Conservation (phyloP, 208 protist genomes). For the Wallacemonas sp. region DNA sequence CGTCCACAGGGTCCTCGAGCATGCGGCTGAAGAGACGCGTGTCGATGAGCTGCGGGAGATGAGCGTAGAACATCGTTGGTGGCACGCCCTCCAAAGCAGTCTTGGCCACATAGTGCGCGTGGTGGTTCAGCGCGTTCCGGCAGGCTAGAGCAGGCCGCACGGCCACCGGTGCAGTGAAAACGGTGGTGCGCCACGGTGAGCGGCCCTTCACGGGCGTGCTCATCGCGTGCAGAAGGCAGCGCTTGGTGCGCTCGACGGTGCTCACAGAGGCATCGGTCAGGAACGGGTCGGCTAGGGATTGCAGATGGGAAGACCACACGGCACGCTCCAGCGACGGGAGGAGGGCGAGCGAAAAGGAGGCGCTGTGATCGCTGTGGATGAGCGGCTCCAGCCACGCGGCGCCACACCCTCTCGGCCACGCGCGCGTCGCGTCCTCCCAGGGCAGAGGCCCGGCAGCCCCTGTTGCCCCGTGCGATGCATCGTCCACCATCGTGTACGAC, state of each 20-base stretch:
- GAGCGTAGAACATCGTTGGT: conserved; percentile 29
- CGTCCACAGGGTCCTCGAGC: conserved; percentile 21
- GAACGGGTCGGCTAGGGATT: conserved; percentile 6
- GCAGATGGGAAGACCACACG: background rate
- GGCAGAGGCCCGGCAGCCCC: background rate
- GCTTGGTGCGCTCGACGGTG: background rate
- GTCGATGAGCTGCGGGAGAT: conserved; percentile 32
- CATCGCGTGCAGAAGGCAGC: background rate
- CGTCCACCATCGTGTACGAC: background rate
- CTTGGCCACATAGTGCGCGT: conserved; percentile 21
- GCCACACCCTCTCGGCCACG: background rate
- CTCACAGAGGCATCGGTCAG: background rate
- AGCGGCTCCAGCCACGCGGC: conserved; percentile 27
- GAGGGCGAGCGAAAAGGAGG: background rate
- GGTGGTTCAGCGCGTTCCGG: conserved; percentile 15
- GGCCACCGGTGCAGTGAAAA: background rate
- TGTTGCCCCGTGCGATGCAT: background rate
- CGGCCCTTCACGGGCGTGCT: background rate
- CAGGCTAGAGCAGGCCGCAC: background rate
- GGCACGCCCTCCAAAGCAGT: conserved; percentile 22
- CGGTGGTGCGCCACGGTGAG: conserved; percentile 9
- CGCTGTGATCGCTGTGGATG: conserved; percentile 23
- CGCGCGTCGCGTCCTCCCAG: background rate
- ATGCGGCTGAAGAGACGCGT: conserved; percentile 15
- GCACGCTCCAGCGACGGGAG: background rate